phyloP scores from a whole-genome alignment of 306 rosid species.

The Fragaria ananassa region DNA sequence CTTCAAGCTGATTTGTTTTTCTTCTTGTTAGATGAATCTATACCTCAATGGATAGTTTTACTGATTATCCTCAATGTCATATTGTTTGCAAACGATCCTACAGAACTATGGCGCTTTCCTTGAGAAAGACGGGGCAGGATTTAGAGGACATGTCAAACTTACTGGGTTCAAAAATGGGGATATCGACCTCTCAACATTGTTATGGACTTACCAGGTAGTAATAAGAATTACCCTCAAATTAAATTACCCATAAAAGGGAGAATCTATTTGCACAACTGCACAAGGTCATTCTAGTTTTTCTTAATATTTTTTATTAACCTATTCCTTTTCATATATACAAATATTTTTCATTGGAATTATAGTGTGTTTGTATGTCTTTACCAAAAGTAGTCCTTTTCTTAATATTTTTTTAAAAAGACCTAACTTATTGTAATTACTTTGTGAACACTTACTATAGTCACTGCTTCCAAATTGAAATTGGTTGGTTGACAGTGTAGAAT shows the following conservation, averaged over 20 bases:
- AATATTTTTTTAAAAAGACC: too few species aligned
- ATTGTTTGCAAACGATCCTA: conserved; percentile 24
- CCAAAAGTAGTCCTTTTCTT: too few species aligned
- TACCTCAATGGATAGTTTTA: conserved; percentile 15
- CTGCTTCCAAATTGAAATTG: not conserved
- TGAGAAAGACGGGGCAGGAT: conserved; percentile 93
- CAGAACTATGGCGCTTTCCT: conserved; percentile 91
- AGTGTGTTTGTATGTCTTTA: not conserved
- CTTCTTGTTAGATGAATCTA: not conserved
- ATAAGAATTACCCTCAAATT: conserved; percentile 4
- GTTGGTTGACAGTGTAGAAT: not conserved
- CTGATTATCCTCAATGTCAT: conserved; percentile 21
- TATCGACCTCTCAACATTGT: conserved; percentile 63
- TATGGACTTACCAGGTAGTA: conserved; percentile 90
- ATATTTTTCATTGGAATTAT: not conserved
- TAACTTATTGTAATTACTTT: too few species aligned
- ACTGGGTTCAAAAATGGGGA: conserved; percentile 72
- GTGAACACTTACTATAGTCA: not conserved
- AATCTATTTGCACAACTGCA: not conserved
- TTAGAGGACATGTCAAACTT: conserved; percentile 68
- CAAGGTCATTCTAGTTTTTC: not conserved
- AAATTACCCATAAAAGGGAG: not conserved
- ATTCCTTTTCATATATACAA: not conserved
- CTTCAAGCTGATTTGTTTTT: not conserved
- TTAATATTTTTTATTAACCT: not conserved